A percentile compares a stretch with the other conserved stretches of the same genome.
phyloP scores from a whole-genome alignment of 306 rosid genomes.

The Mimosa pudica region DNA sequence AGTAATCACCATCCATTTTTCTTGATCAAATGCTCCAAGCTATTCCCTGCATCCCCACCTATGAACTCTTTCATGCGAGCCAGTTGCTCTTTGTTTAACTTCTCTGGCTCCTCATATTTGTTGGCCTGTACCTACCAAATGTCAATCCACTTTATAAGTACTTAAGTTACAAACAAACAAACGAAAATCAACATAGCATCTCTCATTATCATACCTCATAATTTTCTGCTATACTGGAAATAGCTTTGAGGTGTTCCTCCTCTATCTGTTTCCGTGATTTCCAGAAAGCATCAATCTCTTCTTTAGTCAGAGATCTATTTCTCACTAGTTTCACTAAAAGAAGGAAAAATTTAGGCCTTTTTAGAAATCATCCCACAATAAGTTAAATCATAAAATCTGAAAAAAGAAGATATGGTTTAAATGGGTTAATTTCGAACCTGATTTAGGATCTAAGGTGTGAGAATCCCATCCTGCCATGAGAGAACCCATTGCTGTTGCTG shows the following conservation, averaged over 20 bases:
- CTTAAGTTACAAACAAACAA: no score
- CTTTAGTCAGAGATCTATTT: constrained; percentile 64
- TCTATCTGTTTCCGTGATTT: constrained; percentile 50
- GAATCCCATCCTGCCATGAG: constrained; percentile 85
- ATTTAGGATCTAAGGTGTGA: constrained; percentile 38
- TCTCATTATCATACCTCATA: constrained; percentile 41
- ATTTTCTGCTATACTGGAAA: constrained; percentile 34
- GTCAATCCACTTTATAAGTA: neutral
- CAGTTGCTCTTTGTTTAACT: constrained; percentile 44
- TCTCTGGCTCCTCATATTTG: constrained; percentile 31
- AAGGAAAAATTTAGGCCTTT: neutral
- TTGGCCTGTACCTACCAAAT: constrained; percentile 16
- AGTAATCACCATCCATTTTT: constrained; percentile 62
- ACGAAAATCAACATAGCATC: neutral
- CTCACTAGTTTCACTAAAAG: constrained; percentile 45
- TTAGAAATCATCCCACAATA: neutral
- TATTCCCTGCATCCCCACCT: constrained; percentile 35
- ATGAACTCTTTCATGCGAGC: constrained; percentile 20
- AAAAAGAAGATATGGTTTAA: neutral
- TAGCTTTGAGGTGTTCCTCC: constrained; percentile 59
- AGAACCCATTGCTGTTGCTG: constrained; percentile 66
- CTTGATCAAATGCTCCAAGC: constrained; percentile 45
- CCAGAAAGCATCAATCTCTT: constrained; percentile 65
- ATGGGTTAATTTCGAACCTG: constrained; percentile 47
- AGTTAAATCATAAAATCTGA: neutral